phyloP scores from a whole-genome alignment of 805 yeast genomes.

The Candida ipomoeae region DNA sequence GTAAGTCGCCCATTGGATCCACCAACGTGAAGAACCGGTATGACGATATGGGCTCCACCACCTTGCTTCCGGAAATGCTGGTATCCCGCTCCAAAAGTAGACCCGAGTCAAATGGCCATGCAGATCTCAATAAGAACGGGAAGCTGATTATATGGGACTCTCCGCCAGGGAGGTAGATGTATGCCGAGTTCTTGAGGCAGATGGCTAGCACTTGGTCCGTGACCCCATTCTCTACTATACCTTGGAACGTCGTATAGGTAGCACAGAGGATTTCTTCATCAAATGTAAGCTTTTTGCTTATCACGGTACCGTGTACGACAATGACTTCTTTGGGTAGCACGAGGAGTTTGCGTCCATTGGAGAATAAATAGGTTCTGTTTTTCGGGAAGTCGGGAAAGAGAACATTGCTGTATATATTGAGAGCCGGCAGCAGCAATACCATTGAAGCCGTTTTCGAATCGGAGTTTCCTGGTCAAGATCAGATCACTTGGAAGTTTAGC shows the following conservation, averaged over 20 bases:
- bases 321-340: slow-evolving; percentile 37
- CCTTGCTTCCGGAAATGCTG: slow-evolving; percentile 1
- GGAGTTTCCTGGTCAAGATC: not conserved
- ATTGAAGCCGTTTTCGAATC: slow-evolving; percentile 1
- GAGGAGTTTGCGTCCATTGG: slow-evolving; percentile 32
- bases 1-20: slow-evolving; percentile 73
- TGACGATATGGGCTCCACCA: slow-evolving; percentile 10
- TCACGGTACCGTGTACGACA: slow-evolving; percentile 48
- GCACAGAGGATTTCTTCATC: slow-evolving; percentile 55
- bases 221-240: slow-evolving; percentile 10
- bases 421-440: slow-evolving; percentile 27
- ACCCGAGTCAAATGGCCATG: slow-evolving; percentile 66
- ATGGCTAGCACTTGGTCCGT: slow-evolving; percentile 48
- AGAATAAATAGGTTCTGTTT: slow-evolving; percentile 21
- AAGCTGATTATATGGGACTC: slow-evolving; percentile 56
- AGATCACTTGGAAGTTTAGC: not conserved
- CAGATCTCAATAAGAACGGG: slow-evolving; percentile 62
- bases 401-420: slow-evolving; percentile 28
- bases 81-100: slow-evolving; percentile 54
- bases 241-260: slow-evolving; percentile 52
- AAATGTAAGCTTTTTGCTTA: slow-evolving; percentile 47
- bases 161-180: slow-evolving; percentile 61
- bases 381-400: slow-evolving; percentile 21
- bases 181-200: slow-evolving; percentile 54
- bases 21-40: slow-evolving; percentile 58